Conservation (phyloP, 1,284 basidiomycete species). For the Trametes hirsuta region DNA sequence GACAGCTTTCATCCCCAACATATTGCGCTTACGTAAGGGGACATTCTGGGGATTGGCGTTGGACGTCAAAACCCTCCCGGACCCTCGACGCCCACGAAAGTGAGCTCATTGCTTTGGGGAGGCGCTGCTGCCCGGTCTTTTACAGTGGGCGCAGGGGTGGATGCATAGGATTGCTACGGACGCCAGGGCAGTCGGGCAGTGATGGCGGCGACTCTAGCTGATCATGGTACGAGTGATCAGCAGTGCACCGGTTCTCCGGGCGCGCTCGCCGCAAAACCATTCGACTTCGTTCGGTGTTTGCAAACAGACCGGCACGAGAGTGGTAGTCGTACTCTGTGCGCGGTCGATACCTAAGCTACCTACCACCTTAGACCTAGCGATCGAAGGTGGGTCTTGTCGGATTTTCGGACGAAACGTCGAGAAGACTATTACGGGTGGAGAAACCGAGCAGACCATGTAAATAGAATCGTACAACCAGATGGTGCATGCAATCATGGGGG, state of each 20-base stretch:
- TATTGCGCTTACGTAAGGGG: constrained; percentile 24
- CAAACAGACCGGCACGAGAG: too few species aligned
- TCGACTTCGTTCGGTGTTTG: too few species aligned
- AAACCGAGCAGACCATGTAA: constrained; percentile 6
- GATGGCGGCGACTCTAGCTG: constrained; percentile 6
- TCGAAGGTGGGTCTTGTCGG: too few species aligned
- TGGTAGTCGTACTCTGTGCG: too few species aligned
- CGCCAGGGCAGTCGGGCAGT: constrained; percentile 3
- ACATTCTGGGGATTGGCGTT: constrained; percentile 18
- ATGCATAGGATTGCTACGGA: background rate
- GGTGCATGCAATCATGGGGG: constrained; percentile 26
- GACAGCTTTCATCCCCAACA: constrained; percentile 27
- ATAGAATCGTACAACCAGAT: constrained; percentile 19
- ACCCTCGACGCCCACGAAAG: constrained; percentile 3
- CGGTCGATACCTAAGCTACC: too few species aligned
- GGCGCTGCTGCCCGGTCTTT: background rate
- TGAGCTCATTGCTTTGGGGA: constrained; percentile 2
- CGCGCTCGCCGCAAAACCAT: background rate
- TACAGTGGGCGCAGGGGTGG: background rate
- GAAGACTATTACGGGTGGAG: background rate
- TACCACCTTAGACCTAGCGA: too few species aligned
- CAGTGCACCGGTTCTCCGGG: background rate
- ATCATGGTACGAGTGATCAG: constrained; percentile 12
- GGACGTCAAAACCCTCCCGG: constrained; percentile 11
- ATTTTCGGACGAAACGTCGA: background rate